phyloP scores from a whole-genome alignment of 78 protist species.

The Isochrysis galbana region DNA sequence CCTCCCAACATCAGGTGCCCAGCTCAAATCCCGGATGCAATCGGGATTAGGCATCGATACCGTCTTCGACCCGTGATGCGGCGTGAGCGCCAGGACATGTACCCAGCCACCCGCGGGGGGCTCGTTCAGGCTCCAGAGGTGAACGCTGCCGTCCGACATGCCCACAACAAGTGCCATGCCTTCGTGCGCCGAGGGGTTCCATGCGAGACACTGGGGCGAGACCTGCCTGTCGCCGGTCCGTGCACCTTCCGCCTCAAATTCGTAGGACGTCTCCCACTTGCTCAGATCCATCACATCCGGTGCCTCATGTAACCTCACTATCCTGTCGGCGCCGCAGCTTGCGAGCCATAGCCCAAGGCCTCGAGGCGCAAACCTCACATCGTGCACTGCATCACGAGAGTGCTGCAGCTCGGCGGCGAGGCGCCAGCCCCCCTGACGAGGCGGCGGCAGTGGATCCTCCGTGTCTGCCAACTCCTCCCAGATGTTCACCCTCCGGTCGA shows the following conservation, averaged over 20 bases:
- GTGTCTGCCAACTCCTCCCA: slow-evolving; percentile 80
- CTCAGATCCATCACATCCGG: slow-evolving; percentile 76
- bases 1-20: slow-evolving; percentile 81
- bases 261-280: background rate
- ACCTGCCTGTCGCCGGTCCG: background rate
- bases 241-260: slow-evolving; percentile 37
- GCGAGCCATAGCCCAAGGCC: slow-evolving; percentile 71
- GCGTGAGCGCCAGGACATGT: background rate
- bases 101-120: background rate
- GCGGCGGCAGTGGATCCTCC: background rate
- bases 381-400: slow-evolving; percentile 65
- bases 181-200: slow-evolving; percentile 72
- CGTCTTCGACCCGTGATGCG: background rate
- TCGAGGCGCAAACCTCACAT: slow-evolving; percentile 79
- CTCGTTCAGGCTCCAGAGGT: slow-evolving; percentile 44
- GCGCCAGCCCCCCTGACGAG: background rate
- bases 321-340: slow-evolving; percentile 78
- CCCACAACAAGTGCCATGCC: slow-evolving; percentile 77
- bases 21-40: slow-evolving; percentile 63
- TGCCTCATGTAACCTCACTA: slow-evolving; percentile 86
- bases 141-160: slow-evolving; percentile 53
- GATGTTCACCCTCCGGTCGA: slow-evolving; percentile 77
- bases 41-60: background rate
- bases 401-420: slow-evolving; percentile 64
- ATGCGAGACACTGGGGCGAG: slow-evolving; percentile 68